These are phyloP conservation scores for Pyronema domesticum DNA, from an alignment of 495 filamentous ascomycete species.

Conservation along the genomic window DNA sequence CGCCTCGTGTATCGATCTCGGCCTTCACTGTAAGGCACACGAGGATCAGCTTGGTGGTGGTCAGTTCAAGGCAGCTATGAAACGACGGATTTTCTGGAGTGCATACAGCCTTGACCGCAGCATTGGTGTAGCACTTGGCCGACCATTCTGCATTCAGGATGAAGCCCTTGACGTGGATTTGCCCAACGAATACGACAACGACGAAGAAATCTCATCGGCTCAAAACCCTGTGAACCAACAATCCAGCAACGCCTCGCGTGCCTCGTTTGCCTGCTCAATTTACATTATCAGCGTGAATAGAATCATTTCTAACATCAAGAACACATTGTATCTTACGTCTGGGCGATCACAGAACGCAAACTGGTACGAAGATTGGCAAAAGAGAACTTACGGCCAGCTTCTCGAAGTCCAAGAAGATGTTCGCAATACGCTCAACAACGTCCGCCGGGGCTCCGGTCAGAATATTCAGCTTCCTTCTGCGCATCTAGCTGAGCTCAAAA, in stretches of 20 bases:
- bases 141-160: slow-evolving; percentile 21
- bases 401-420: slow-evolving; percentile 13
- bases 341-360: slow-evolving; percentile 9
- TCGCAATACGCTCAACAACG: slow-evolving; percentile 1
- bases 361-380: slow-evolving; percentile 16
- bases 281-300: slow-evolving; percentile 19
- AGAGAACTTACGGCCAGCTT: slow-evolving; percentile 11
- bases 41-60: neutral
- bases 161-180: slow-evolving; percentile 22
- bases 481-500: slow-evolving; percentile 18
- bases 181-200: slow-evolving; percentile 18
- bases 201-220: slow-evolving; percentile 13
- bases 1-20: slow-evolving; percentile 22
- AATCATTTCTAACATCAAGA: slow-evolving; percentile 20
- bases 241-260: neutral
- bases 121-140: slow-evolving; percentile 32
- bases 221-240: slow-evolving; percentile 2
- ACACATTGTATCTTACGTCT: slow-evolving; percentile 15
- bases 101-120: slow-evolving; percentile 35
- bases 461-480: slow-evolving; percentile 7
- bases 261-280: slow-evolving; percentile 17
- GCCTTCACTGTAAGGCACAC: slow-evolving; percentile 17
- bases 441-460: neutral
- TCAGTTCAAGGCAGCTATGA: slow-evolving; percentile 15
- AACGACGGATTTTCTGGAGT: slow-evolving; percentile 34